Conservation (phyloP, 495 filamentous ascomycete genomes). For the Glarea lozoyensis region DNA sequence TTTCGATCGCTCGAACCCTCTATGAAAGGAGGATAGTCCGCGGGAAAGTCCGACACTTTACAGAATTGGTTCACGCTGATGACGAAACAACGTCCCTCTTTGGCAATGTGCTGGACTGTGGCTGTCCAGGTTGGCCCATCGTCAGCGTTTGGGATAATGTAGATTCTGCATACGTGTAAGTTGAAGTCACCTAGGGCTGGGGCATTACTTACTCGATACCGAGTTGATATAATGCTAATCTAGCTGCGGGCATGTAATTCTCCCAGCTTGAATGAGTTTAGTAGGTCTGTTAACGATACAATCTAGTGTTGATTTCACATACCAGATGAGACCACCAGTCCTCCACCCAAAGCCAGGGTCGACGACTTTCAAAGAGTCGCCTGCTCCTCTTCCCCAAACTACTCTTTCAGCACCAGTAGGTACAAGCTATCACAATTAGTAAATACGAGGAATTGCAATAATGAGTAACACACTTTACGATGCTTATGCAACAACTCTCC, state of each 20-base stretch:
- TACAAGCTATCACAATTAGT: slow-evolving; percentile 20
- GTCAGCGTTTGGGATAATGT: slow-evolving; percentile 32
- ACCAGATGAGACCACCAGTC: slow-evolving; percentile 35
- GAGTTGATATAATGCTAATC: slow-evolving; percentile 33
- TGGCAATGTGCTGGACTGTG: slow-evolving; percentile 37
- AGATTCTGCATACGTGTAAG: slow-evolving; percentile 22
- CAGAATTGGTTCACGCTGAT: slow-evolving; percentile 31
- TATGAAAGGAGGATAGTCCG: slow-evolving; percentile 33
- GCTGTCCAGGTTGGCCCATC: slow-evolving; percentile 31
- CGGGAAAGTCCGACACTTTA: slow-evolving; percentile 33
- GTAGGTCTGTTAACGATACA: too few species aligned
- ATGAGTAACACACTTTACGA: slow-evolving; percentile 25
- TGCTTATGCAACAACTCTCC: slow-evolving; percentile 28
- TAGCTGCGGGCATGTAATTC: slow-evolving; percentile 35
- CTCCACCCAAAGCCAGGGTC: slow-evolving; percentile 32
- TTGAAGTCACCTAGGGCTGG: slow-evolving; percentile 3
- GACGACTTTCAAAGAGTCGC: slow-evolving; percentile 30
- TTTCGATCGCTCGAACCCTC: slow-evolving; percentile 25
- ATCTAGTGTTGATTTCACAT: too few species aligned
- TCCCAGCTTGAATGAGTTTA: slow-evolving; percentile 25
- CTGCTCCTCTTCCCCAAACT: slow-evolving; percentile 33
- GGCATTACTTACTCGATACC: slow-evolving; percentile 27
- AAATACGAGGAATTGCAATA: too few species aligned
- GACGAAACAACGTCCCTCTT: slow-evolving; percentile 34
- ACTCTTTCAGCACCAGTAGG: slow-evolving; percentile 32